Evolutionary conservation across 1,284 basidiomycete species (phyloP).

Genomic region (Trichosporon faecale): DNA sequence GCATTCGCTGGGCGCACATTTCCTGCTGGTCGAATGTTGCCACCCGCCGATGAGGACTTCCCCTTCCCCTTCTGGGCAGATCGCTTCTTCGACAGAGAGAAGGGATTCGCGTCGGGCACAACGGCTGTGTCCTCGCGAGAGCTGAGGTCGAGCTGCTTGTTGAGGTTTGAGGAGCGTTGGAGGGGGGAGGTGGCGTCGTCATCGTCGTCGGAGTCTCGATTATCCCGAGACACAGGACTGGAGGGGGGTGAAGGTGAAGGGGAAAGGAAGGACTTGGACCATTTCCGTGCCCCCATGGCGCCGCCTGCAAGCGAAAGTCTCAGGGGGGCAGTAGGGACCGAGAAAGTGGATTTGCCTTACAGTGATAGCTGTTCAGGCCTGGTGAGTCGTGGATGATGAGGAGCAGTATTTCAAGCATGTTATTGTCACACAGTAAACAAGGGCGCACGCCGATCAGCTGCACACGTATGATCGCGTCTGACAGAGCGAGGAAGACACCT

Average conservation of each 20-base stretch:
- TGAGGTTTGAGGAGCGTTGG: constrained; percentile 18
- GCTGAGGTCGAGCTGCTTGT: constrained; percentile 28
- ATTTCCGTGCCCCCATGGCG: neutral
- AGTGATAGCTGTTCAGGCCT: neutral
- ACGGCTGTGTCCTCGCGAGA: constrained; percentile 27
- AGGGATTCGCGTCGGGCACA: constrained; percentile 27
- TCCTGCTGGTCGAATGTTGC: neutral
- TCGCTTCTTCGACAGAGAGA: constrained; percentile 27
- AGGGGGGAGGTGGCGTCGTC: neutral
- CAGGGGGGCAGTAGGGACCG: too few species aligned
- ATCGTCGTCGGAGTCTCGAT: neutral
- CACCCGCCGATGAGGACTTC: neutral
- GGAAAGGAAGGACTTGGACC: constrained; percentile 16
- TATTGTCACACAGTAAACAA: too few species aligned
- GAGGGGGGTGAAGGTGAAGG: constrained; percentile 13
- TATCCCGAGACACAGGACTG: constrained; percentile 10
- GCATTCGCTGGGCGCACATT: constrained; percentile 6
- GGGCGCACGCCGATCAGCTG: neutral
- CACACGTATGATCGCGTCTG: neutral
- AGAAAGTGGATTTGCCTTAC: neutral
- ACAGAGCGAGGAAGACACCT: neutral
- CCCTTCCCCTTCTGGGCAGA: neutral
- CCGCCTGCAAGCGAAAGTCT: neutral
- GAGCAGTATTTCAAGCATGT: neutral
- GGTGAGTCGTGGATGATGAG: neutral